Conservation (phyloP, 2,329 filamentous ascomycete genomes). For the Trichoderma arundinaceum region DNA sequence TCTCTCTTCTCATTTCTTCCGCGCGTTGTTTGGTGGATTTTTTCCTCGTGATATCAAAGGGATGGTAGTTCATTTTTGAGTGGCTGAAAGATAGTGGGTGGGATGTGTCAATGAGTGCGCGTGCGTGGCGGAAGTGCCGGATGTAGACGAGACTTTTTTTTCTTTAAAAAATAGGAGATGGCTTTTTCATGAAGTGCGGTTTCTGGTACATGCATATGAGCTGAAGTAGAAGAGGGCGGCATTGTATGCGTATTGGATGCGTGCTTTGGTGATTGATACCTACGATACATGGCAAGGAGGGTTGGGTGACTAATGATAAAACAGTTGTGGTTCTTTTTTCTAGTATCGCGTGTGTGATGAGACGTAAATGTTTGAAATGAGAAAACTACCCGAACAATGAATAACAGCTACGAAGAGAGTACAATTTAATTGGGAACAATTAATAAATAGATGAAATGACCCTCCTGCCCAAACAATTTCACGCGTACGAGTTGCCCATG, state of each 20-base stretch:
- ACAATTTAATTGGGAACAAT: neutral
- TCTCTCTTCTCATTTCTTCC: neutral
- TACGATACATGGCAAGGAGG: too few species aligned
- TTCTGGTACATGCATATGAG: too few species aligned
- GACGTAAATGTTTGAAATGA: neutral
- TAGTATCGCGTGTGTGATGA: neutral
- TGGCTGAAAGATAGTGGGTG: too few species aligned
- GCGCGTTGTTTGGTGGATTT: neutral
- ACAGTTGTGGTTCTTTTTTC: too few species aligned
- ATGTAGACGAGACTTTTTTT: neutral
- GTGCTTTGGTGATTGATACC: too few species aligned
- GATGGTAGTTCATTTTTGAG: too few species aligned
- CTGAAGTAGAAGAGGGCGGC: too few species aligned
- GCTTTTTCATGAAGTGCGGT: too few species aligned
- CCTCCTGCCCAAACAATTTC: slow-evolving; percentile 33
- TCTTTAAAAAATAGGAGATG: too few species aligned
- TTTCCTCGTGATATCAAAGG: slow-evolving; percentile 6
- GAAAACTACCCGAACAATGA: neutral
- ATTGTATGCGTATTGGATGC: too few species aligned
- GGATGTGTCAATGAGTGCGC: neutral
- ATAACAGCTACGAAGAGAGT: neutral
- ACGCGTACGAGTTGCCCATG: slow-evolving; percentile 66
- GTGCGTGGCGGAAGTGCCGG: neutral
- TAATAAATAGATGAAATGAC: neutral
- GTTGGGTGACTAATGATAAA: too few species aligned